Evolutionary conservation across 192 early-diverging fungal genomes (phyloP).

Genomic region (Entomortierella lignicola): DNA sequence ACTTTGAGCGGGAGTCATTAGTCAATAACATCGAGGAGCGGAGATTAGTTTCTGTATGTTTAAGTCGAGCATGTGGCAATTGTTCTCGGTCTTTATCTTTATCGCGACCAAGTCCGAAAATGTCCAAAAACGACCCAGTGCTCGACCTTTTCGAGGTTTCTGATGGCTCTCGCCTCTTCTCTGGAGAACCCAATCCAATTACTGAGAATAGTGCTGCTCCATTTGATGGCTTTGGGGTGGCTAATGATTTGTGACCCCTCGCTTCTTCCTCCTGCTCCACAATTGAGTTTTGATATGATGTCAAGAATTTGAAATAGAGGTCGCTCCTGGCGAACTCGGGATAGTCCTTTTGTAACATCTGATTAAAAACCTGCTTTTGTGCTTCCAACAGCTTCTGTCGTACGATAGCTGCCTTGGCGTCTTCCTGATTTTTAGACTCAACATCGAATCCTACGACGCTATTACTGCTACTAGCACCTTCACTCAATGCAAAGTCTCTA

Average conservation of each 20-base stretch:
- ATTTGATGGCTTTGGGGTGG: background rate
- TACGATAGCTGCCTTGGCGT: slow-evolving; percentile 18
- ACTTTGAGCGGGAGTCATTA: slow-evolving; percentile 9
- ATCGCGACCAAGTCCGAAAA: slow-evolving; percentile 46
- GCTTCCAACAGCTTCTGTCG: slow-evolving; percentile 53
- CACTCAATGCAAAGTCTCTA: slow-evolving; percentile 32
- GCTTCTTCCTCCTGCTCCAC: slow-evolving; percentile 17
- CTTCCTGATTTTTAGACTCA: slow-evolving; percentile 14
- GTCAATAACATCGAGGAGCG: slow-evolving; percentile 25
- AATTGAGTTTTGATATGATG: slow-evolving; percentile 60
- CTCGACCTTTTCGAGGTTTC: slow-evolving; percentile 43
- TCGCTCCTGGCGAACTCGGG: slow-evolving; percentile 69
- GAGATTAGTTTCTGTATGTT: slow-evolving; percentile 23
- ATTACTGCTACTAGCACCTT: slow-evolving; percentile 9
- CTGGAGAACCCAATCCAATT: slow-evolving; percentile 11
- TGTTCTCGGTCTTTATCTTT: slow-evolving; percentile 24
- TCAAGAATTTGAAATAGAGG: slow-evolving; percentile 73
- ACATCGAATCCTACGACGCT: background rate
- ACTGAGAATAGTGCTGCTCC: slow-evolving; percentile 28
- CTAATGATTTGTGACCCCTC: background rate
- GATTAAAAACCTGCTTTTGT: slow-evolving; percentile 72
- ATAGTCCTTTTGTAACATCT: slow-evolving; percentile 71
- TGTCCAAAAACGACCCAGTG: slow-evolving; percentile 48
- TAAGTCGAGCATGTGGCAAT: background rate
- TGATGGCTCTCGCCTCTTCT: background rate